Base-by-base conservation (phyloP, 1,284 basidiomycete species). In the Kwoniella shivajii region DNA sequence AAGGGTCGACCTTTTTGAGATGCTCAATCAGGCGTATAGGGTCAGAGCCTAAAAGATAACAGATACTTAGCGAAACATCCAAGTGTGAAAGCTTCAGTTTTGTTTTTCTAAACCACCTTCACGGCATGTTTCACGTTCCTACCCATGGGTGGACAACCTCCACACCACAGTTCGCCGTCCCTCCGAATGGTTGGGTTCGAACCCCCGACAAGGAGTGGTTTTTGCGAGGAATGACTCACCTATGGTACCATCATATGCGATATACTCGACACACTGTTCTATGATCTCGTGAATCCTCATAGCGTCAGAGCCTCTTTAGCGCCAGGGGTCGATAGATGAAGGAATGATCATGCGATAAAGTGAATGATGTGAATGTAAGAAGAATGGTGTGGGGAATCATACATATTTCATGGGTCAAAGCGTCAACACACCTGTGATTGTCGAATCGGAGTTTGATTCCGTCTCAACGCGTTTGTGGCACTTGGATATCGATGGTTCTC, bases 241-340 rank as follows among this genome's bases (percentile, higher is more conserved):
- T 7, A 75, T 57, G 4, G 71, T 65, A 4, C 75, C 73, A 37
- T 77, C 75, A 48, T 67, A 55, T 20, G 67, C 68, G 16, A 74
- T 63, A 50, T 72, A 75, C 53, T 75, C 70, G 46, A 77, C 58
- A 49, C 66, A 72, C 0, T 61, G 60, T 51, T 77, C 73, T 56
- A 75, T 64, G 16, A 75, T 58, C 56, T 76, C 71, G 59, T 76
- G 73, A 11, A 76, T 69, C 57, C 69, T 62, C 74, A 76, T 76
- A 20, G 37, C 50, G 58, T 46, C 51, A 43, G 38, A 24, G 33
- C 36, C 53, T 39, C 46, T 37, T 36, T 11, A 29, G 46, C 36
- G 45, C 45, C 45, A 24, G 13, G 26, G 49, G 34, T 16, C 18
- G 34, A 11, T 24, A 29, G 9, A n/a, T 45, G 6, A 16, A 31